Conservation (phyloP, 2,329 filamentous ascomycete species). For the Exophiala sideris region DNA sequence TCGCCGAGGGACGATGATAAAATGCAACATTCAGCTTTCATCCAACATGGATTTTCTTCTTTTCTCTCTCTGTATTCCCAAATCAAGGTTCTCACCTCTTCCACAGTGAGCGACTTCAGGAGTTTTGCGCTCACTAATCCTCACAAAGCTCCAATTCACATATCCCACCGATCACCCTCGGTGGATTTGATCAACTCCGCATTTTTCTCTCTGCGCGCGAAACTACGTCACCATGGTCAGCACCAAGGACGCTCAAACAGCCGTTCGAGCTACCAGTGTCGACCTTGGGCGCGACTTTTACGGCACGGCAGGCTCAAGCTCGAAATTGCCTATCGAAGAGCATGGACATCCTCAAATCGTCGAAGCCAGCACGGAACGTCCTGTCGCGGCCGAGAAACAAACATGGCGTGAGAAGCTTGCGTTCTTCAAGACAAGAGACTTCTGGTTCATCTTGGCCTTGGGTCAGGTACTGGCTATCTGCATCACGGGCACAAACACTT, state of each 20-base stretch:
- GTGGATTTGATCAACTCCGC: not conserved
- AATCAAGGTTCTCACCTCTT: slow-evolving; percentile 1
- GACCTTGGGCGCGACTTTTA: slow-evolving; percentile 19
- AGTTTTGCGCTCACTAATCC: slow-evolving; percentile 54
- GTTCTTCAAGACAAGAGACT: slow-evolving; percentile 79
- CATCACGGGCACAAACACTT: slow-evolving; percentile 90
- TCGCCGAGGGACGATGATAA: no score
- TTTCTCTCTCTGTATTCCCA: slow-evolving; percentile 5
- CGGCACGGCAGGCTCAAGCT: slow-evolving; percentile 13
- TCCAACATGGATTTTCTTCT: slow-evolving; percentile 8
- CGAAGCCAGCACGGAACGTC: slow-evolving; percentile 22
- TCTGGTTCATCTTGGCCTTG: slow-evolving; percentile 77
- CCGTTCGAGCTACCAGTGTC: slow-evolving; percentile 22
- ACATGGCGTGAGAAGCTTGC: slow-evolving; percentile 48
- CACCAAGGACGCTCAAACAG: slow-evolving; percentile 18
- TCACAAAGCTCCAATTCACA: slow-evolving; percentile 46
- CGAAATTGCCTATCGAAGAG: slow-evolving; percentile 11
- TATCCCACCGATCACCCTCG: not conserved
- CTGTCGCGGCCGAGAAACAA: slow-evolving; percentile 43
- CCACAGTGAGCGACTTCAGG: slow-evolving; percentile 53
- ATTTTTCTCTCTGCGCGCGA: not conserved
- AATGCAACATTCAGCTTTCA: slow-evolving; percentile 14
- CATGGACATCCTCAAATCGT: slow-evolving; percentile 39
- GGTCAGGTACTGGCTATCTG: slow-evolving; percentile 84
- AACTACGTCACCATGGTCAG: slow-evolving; percentile 20